A percentile compares a stretch with the other conserved stretches of the same genome.
These are phyloP conservation scores for Sporothrix schenckii DNA, from an alignment of 2,329 filamentous ascomycete species.

Conservation along the genomic window DNA sequence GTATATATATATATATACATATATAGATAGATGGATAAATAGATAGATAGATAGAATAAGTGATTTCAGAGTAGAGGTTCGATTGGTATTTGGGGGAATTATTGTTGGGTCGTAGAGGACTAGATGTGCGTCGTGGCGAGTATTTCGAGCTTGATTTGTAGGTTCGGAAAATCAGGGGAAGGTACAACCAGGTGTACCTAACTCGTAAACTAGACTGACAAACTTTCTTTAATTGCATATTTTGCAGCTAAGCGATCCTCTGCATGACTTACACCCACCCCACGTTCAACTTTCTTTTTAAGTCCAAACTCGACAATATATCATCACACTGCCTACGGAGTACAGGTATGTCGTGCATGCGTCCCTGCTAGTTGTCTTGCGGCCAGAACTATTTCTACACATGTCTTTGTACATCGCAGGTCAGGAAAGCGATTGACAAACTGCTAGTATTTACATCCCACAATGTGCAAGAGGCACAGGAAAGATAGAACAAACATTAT, in stretches of 20 bases:
- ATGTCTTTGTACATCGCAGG: too few relatives aligned
- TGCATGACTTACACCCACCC: not conserved
- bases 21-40: not conserved
- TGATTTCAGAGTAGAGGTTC: not conserved
- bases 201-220: not conserved
- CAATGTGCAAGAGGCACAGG: too few relatives aligned
- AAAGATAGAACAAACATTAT: too few relatives aligned
- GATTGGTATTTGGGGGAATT: not conserved
- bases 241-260: not conserved
- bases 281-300: not conserved
- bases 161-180: not conserved
- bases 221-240: not conserved
- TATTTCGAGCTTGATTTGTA: not conserved
- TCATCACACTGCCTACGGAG: too few relatives aligned
- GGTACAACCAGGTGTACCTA: not conserved
- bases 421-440: too few relatives aligned
- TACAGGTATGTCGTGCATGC: not conserved
- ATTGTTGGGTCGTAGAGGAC: not conserved
- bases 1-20: too few relatives aligned
- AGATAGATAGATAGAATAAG: not conserved
- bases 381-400: too few relatives aligned
- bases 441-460: too few relatives aligned
- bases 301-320: too few relatives aligned
- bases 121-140: not conserved
- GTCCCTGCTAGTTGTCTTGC: not conserved